Conservation (phyloP, 768 basidiomycete species). For the Mycena capillaripes region DNA sequence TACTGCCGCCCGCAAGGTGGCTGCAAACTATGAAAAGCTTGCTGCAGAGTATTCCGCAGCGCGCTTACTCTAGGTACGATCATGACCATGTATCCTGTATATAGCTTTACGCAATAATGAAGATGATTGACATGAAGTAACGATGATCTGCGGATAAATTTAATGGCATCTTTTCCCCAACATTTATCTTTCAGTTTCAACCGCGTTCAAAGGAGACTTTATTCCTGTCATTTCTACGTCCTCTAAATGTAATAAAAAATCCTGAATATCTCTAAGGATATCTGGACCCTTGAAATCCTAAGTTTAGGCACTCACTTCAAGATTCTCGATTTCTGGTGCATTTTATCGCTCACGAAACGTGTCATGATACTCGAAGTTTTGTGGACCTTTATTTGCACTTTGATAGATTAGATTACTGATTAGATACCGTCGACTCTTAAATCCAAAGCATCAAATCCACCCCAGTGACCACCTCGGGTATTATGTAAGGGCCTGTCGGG, state of each 20-base stretch:
- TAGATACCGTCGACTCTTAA: conserved; percentile 3
- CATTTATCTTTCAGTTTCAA: not conserved
- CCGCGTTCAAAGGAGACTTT: not conserved
- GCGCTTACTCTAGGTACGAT: not conserved
- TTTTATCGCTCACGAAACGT: not conserved
- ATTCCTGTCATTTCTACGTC: not conserved
- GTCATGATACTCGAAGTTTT: not conserved
- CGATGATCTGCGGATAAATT: not conserved
- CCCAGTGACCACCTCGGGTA: too few relatives aligned
- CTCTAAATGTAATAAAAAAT: conserved; percentile 8
- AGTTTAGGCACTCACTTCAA: not conserved
- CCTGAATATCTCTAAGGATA: not conserved
- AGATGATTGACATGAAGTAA: not conserved
- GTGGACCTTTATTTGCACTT: not conserved
- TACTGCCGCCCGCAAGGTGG: conserved; percentile 17
- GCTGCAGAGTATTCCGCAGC: conserved; percentile 16
- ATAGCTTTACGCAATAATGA: not conserved
- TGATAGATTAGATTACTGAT: conserved; percentile 12
- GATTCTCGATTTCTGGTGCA: not conserved
- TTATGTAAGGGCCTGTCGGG: too few relatives aligned
- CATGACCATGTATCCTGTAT: not conserved
- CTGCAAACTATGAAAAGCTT: conserved; percentile 10
- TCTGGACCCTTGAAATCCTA: not conserved
- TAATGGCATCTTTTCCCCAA: not conserved
- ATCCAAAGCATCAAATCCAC: not conserved